Base-by-base conservation (phyloP, 495 filamentous ascomycete species). In the Penicillium herquei region DNA sequence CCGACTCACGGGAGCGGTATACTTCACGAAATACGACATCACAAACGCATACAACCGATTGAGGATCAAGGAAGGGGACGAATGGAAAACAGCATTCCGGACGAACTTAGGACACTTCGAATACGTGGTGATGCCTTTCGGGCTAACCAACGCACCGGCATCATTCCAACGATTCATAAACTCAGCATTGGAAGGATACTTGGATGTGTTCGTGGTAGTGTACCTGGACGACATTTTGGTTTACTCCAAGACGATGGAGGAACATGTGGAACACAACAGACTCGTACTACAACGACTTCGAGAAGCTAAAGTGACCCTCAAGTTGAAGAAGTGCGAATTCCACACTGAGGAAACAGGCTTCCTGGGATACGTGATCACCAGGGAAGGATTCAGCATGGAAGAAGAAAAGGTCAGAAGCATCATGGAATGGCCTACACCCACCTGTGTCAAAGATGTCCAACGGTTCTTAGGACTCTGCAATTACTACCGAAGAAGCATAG, bases 1-100 rank as follows among this genome's bases (percentile, higher is more conserved):
- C n/a, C 21, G 56, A 0, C 30, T 83, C 0, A 30, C 16, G 0
- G 56, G 54, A 39, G 63, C 65, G 3, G 71, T 59, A 43, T 62
- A 66, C 26, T 81, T 76, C 51, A 83, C 63, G 0, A 80, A 80
- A 54, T 42, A 84, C 0, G 70, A 83, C 58, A 66, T 81, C 9
- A 56, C 62, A 3, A 42, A 69, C 21, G 71, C 65, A 1, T 81
- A 75, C 45, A 59, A 82, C 44, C 40, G 59, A 1, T 63, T 82
- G 0, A 41, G 62, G 0, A 71, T 71, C 16, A 4, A 40, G 2
- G 39, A 18, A 3, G 42, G 30, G 0, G 41, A 34, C 1, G 17
- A 58, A 11, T 42, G 49, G 11, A 14, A 53, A 0, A 58, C 44
- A 1, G 39, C 39, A 4, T 58, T 58, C 34, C 13, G 26, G 2